These are phyloP conservation scores for Fusarium tuaranense DNA, from an alignment of 2,329 filamentous ascomycete species.

Conservation along the genomic window DNA sequence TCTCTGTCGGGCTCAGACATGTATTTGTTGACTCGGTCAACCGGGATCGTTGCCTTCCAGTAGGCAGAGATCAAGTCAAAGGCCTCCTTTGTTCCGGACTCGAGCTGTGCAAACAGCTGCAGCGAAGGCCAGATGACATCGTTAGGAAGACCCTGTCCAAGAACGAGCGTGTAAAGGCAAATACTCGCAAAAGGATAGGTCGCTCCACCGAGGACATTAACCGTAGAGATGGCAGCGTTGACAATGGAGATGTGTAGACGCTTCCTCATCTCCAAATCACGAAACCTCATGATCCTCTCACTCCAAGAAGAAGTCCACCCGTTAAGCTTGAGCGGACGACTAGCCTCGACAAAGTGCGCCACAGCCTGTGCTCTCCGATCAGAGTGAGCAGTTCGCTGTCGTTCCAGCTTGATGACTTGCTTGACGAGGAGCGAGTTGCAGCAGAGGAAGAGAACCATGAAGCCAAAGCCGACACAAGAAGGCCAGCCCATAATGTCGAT, in stretches of 20 bases:
- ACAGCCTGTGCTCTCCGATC: constrained; percentile 84
- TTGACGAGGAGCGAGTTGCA: constrained; percentile 77
- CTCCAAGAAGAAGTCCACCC: constrained; percentile 55
- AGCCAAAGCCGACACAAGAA: constrained; percentile 78
- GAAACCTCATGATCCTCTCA: constrained; percentile 51
- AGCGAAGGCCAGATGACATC: constrained; percentile 90
- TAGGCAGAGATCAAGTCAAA: constrained; percentile 81
- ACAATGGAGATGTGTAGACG: constrained; percentile 52
- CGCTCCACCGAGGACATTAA: constrained; percentile 78
- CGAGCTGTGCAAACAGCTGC: constrained; percentile 82
- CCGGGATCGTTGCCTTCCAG: constrained; percentile 85
- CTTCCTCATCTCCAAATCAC: constrained; percentile 52
- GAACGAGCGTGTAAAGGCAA: constrained; percentile 81
- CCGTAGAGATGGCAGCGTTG: constrained; percentile 67
- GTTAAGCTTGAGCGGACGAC: constrained; percentile 70
- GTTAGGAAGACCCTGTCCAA: constrained; percentile 75
- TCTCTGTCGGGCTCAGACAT: constrained; percentile 87
- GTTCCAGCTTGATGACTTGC: constrained; percentile 75
- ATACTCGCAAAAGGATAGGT: constrained; percentile 86
- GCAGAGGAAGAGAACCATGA: constrained; percentile 75
- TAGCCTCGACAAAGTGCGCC: constrained; percentile 87
- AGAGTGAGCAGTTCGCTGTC: constrained; percentile 76
- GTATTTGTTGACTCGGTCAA: constrained; percentile 85
- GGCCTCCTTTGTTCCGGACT: constrained; percentile 78
- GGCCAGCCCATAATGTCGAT: constrained; percentile 84